Evolutionary conservation across 257 asterid genomes (phyloP), one percentile per base, ranked within the genome.

Genomic region (Solanum ahanhuiri): DNA sequence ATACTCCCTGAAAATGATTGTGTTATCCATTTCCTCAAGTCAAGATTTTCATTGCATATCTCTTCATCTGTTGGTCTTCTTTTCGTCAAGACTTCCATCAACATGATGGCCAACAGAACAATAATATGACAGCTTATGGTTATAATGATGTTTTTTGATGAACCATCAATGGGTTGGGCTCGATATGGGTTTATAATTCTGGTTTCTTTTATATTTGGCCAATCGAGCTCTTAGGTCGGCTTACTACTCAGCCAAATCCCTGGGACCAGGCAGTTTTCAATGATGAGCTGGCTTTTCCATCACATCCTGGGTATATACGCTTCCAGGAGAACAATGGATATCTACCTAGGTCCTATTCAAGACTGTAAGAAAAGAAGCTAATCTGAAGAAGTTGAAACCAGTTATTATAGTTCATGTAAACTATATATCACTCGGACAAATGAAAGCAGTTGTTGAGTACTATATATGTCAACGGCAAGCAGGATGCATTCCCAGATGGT

Each of bases 221-320:
- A 54, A 87, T 87, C 18, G 89, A 85, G 58, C 88, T 87, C 43
- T 81, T 87, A 77, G 86, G 48, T 39, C 64, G 89, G 86, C 88
- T 87, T 85, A 79, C 87, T 54, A 54, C 31, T 33, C 87, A 64
- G 35, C 75, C 85, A 48, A 66, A 67, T 12, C 20, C 89, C 6
- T 87, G 89, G 89, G 89, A 87, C 87, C 88, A 87, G 75, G 88
- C 89, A 20, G 88, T 87, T 81, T 87, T 87, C 73, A 87, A 87
- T 70, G 89, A 87, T 67, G 87, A 87, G 70, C 75, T 87, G 9
- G 72, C 15, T 41, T 87, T 77, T 71, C 89, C 89, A 22, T 87
- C 89, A 25, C 89, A 85, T 70, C 89, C 86, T 12, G 88, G 89
- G 48, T 87, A 87, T 37, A 15, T 85, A 87, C 17, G 89, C 87